phyloP scores from a whole-genome alignment of 257 asterid genomes.

The Marsdenia floribunda region DNA sequence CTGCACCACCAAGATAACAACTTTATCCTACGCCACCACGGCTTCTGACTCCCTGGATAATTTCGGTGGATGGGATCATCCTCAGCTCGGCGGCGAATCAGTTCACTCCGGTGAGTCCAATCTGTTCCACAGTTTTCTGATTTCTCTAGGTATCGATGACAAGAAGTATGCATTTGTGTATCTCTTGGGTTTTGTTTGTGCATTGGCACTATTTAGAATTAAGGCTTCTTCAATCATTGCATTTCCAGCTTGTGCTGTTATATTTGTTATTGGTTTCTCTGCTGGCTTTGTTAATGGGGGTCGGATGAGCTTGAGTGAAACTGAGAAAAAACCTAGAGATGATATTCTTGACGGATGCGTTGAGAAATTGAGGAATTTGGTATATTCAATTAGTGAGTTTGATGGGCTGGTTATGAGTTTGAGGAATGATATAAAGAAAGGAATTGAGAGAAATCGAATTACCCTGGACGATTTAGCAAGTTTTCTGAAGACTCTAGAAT shows the following conservation, averaged over 20 bases:
- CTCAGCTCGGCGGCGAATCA: conserved; percentile 34
- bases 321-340: conserved; percentile 32
- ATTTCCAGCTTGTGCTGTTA: conserved; percentile 74
- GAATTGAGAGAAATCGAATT: conserved; percentile 44
- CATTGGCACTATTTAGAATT: conserved; percentile 73
- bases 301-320: conserved; percentile 35
- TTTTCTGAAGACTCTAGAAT: conserved; percentile 40
- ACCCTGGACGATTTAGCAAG: conserved; percentile 50
- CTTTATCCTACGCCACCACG: conserved; percentile 33
- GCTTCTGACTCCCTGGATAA: conserved; percentile 41
- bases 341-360: conserved; percentile 30
- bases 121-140: conserved; percentile 39
- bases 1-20: conserved; percentile 22
- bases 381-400: conserved; percentile 29
- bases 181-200: conserved; percentile 77
- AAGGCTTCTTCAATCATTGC: conserved; percentile 61
- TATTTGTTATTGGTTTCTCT: conserved; percentile 73
- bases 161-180: conserved; percentile 64
- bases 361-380: conserved; percentile 43
- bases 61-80: conserved; percentile 72
- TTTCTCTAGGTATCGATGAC: conserved; percentile 59
- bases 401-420: conserved; percentile 36
- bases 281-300: conserved; percentile 69
- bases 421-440: conserved; percentile 40
- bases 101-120: conserved; percentile 52